Evolutionary conservation across 2,329 filamentous ascomycete species (phyloP), one percentile per base, ranked within the genome.

Genomic region (Botrytis aclada): DNA sequence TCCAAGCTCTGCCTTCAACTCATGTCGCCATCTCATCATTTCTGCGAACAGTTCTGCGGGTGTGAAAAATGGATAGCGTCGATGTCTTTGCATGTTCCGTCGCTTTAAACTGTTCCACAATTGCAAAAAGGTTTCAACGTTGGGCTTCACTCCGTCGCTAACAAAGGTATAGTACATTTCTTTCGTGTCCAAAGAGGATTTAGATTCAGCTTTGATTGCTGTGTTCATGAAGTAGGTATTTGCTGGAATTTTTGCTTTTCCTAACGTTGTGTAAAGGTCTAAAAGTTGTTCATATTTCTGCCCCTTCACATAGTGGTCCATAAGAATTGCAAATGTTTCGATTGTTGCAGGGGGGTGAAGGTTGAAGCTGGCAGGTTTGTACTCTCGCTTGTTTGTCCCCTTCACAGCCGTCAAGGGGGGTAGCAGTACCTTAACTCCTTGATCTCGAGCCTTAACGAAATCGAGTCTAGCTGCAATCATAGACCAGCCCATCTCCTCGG

Each of bases 181-280:
- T 51, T 37, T 54, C 18, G 54, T 41, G 18, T 72, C n/a, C 22
- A 41, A 12, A 37, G 39, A 58, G n/a, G 29, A 41, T 25, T 79
- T n/a, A 5, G 76, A 74, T 74, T 79, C 76, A 25, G 74, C 72
- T 74, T 89, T 88, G 39, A 96, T 87, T 34, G 95, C 83, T 79
- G 94, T 91, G 81, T 95, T 96, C 85, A 95, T 89, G 83, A 95
- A 92, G 81, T 91, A 92, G 14, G 89, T 88, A 78, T 93, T 91
- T 2, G 91, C 88, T 71, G 84, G 85, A 74, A 95, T 89, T 75
- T 90, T 86, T 22, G 91, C 88, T 62, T 87, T 83, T 22, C 85
- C 83, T 75, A 93, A 89, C 2, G 88, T 88, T 45, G 87, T 84
- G 81, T 89, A 90, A 7, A 95, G 83, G 69, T 86, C 83, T 65